phyloP scores from a whole-genome alignment of 2,329 filamentous ascomycete species.

The Beauveria varroae region DNA sequence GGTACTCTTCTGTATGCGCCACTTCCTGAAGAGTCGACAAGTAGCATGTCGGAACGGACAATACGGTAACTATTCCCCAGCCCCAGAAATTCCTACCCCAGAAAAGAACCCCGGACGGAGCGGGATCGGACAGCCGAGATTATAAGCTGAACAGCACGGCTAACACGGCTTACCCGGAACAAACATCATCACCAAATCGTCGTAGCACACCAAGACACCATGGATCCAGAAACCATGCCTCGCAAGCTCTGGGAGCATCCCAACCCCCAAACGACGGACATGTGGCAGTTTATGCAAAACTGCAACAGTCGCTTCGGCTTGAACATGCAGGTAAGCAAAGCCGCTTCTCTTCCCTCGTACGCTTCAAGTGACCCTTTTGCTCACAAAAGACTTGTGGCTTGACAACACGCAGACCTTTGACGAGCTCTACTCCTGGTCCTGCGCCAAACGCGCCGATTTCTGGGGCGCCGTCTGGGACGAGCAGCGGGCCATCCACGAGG shows the following conservation, averaged over 20 bases:
- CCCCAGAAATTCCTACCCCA: background rate
- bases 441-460: constrained; percentile 54
- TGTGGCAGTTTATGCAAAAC: constrained; percentile 60
- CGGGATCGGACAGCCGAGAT: background rate
- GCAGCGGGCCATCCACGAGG: constrained; percentile 55
- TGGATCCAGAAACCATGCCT: constrained; percentile 33
- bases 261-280: constrained; percentile 51
- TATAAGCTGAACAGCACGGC: background rate
- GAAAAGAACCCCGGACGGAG: constrained; percentile 7
- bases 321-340: constrained; percentile 44
- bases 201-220: constrained; percentile 12
- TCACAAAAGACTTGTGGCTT: no score
- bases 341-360: no score
- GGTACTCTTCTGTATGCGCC: no score
- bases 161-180: background rate
- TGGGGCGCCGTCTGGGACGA: constrained; percentile 57
- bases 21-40: background rate
- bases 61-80: background rate
- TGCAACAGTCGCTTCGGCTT: constrained; percentile 52
- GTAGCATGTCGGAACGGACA: no score
- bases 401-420: constrained; percentile 48
- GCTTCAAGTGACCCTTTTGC: no score
- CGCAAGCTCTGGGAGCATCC: constrained; percentile 64
- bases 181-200: background rate
- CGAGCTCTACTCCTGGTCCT: constrained; percentile 64